phyloP scores from a whole-genome alignment of 2,329 filamentous ascomycete species.

The Fusarium nodosum region DNA sequence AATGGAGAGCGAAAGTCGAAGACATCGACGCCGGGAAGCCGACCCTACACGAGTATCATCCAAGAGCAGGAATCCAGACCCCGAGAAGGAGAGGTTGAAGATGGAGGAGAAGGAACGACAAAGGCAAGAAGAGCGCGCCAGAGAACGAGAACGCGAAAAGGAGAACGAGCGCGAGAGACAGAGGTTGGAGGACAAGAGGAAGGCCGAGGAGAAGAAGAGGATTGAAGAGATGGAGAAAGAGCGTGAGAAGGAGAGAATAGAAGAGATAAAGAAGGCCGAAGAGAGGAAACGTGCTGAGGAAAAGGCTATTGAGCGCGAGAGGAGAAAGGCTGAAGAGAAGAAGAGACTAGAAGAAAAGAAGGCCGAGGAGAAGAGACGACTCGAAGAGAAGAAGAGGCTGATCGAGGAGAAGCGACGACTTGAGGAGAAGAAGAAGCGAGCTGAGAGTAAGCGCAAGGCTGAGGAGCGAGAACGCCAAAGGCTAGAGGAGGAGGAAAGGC shows the following conservation, averaged over 20 bases:
- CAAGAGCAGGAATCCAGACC: slow-evolving; percentile 14
- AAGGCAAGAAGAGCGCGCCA: slow-evolving; percentile 18
- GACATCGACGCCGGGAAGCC: slow-evolving; percentile 5
- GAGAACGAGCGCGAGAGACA: slow-evolving; percentile 26
- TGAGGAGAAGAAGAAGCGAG: slow-evolving; percentile 21
- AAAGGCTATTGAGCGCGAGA: slow-evolving; percentile 4
- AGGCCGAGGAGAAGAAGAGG: slow-evolving; percentile 17
- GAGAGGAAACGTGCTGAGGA: slow-evolving; percentile 13
- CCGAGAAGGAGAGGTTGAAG: slow-evolving; percentile 27
- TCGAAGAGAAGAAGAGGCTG: slow-evolving; percentile 25
- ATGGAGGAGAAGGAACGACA: slow-evolving; percentile 11
- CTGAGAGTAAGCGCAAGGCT: slow-evolving; percentile 15
- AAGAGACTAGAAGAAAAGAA: slow-evolving; percentile 23
- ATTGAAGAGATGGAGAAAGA: slow-evolving; percentile 26
- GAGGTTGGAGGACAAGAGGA: slow-evolving; percentile 24
- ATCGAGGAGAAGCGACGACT: slow-evolving; percentile 22
- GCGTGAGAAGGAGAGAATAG: slow-evolving; percentile 12
- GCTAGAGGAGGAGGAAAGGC: slow-evolving; percentile 21
- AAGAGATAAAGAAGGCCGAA: slow-evolving; percentile 16
- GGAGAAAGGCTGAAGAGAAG: slow-evolving; percentile 15
- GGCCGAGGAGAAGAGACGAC: slow-evolving; percentile 16
- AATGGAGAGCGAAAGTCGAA: slow-evolving; percentile 20
- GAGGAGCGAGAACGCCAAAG: slow-evolving; percentile 19
- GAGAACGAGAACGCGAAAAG: slow-evolving; percentile 28
- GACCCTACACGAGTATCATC: slow-evolving; percentile 15